Conservation (phyloP, 352 stramenopile genomes). For the Globisporangium acanthophoron region DNA sequence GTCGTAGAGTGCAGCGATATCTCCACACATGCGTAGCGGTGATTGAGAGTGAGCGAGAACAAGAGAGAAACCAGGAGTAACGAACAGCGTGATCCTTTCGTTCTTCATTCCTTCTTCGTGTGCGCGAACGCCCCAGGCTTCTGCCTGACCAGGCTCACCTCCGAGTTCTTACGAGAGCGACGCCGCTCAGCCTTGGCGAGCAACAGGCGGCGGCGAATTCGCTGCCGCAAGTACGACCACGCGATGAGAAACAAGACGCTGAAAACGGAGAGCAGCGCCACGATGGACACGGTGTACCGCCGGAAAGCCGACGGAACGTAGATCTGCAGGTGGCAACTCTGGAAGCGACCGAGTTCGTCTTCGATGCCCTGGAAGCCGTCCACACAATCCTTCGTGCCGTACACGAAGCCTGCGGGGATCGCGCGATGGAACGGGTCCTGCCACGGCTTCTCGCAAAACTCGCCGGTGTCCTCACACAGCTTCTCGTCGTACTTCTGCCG, state of each 20-base stretch:
- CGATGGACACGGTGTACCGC: constrained; percentile 72
- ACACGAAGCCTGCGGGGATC: constrained; percentile 85
- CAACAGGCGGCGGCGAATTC: constrained; percentile 66
- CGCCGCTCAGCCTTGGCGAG: constrained; percentile 90
- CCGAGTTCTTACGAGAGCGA: constrained; percentile 72
- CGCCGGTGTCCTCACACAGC: constrained; percentile 60
- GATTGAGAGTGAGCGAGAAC: not conserved
- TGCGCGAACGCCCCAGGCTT: constrained; percentile 57
- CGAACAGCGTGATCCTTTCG: not conserved
- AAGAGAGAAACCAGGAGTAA: not conserved
- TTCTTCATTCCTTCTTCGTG: constrained; percentile 43
- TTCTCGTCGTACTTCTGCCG: constrained; percentile 67
- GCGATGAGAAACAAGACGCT: constrained; percentile 60
- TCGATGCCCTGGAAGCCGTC: constrained; percentile 93
- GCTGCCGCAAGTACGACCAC: constrained; percentile 86
- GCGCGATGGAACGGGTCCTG: constrained; percentile 60
- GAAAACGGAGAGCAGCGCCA: constrained; percentile 67
- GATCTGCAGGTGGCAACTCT: constrained; percentile 93
- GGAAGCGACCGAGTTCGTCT: constrained; percentile 85
- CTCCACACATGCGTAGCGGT: not conserved
- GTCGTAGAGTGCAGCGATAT: constrained; percentile 24
- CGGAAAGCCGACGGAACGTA: constrained; percentile 89
- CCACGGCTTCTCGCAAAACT: constrained; percentile 85
- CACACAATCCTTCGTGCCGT: constrained; percentile 88
- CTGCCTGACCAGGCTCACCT: constrained; percentile 32